phyloP scores from a whole-genome alignment of 2,329 filamentous ascomycete species.

The Pseudogymnoascus sp. region DNA sequence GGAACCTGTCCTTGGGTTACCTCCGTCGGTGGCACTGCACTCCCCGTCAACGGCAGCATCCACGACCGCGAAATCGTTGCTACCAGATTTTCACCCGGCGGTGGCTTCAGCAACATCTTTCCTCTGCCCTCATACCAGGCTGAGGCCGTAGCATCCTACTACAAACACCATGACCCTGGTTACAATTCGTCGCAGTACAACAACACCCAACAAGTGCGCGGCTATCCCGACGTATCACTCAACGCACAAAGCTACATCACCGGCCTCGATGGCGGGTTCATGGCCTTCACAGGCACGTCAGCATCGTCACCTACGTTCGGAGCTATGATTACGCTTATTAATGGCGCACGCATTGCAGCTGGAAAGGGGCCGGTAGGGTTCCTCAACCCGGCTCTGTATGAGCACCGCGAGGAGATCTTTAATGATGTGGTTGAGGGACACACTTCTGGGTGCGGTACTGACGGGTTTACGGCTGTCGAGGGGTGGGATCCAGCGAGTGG shows the following conservation, averaged over 20 bases:
- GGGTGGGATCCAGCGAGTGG: conserved; percentile 33
- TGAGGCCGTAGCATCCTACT: conserved; percentile 21
- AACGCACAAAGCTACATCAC: conserved; percentile 24
- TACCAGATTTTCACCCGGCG: conserved; percentile 33
- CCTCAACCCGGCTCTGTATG: conserved; percentile 31
- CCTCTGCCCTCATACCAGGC: conserved; percentile 23
- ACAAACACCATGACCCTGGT: conserved; percentile 20
- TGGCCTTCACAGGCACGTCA: conserved; percentile 22
- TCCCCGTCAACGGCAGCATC: conserved; percentile 32
- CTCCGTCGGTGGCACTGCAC: conserved; percentile 52
- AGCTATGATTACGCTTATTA: conserved; percentile 41
- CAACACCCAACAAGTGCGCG: conserved; percentile 23
- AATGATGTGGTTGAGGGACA: conserved; percentile 29
- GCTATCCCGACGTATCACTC: conserved; percentile 25
- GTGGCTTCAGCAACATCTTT: conserved; percentile 42
- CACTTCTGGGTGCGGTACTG: conserved; percentile 28
- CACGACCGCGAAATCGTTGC: not conserved
- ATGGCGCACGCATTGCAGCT: conserved; percentile 31
- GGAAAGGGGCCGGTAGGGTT: conserved; percentile 33
- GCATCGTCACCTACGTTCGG: conserved; percentile 49
- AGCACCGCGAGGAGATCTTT: conserved; percentile 22
- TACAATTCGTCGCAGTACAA: conserved; percentile 20
- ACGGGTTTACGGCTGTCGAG: conserved; percentile 25
- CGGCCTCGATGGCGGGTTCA: conserved; percentile 18
- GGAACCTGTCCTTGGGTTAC: conserved; percentile 62